phyloP scores from a whole-genome alignment of 2,329 filamentous ascomycete genomes.

The Trichoderma semiorbis region DNA sequence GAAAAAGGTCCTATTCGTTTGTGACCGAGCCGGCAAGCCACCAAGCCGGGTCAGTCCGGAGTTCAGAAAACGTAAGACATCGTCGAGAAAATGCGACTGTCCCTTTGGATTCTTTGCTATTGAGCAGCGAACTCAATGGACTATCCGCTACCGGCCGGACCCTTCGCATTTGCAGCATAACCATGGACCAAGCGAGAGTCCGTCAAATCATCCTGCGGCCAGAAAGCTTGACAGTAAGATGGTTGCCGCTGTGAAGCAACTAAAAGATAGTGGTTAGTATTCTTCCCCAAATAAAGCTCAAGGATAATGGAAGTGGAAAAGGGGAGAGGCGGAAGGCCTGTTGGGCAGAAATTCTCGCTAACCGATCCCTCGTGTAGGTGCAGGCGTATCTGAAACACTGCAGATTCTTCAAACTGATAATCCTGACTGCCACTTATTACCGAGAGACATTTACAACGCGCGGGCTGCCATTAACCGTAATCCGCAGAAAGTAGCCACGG shows the following conservation, averaged over 20 bases:
- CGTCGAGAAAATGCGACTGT: constrained; percentile 66
- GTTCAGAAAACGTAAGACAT: constrained; percentile 62
- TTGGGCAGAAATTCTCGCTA: constrained; percentile 32
- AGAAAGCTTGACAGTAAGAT: constrained; percentile 65
- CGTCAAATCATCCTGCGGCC: constrained; percentile 62
- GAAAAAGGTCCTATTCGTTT: constrained; percentile 66
- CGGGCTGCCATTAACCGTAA: constrained; percentile 65
- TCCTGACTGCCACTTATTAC: constrained; percentile 59
- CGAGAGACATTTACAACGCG: constrained; percentile 65
- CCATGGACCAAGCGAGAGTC: constrained; percentile 63
- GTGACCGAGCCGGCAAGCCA: constrained; percentile 62
- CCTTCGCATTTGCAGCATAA: constrained; percentile 58
- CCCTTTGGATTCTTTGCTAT: constrained; percentile 69
- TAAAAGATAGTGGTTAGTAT: constrained; percentile 58
- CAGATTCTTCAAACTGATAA: constrained; percentile 63
- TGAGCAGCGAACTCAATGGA: constrained; percentile 65
- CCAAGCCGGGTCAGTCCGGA: constrained; percentile 61
- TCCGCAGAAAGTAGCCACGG: constrained; percentile 57
- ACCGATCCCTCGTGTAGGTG: constrained; percentile 40
- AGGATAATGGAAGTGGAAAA: neutral
- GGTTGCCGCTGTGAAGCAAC: constrained; percentile 62
- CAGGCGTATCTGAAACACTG: constrained; percentile 63
- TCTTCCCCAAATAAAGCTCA: constrained; percentile 26
- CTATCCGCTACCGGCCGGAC: constrained; percentile 61
- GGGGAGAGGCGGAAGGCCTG: constrained; percentile 4